Percentiles rank a stretch among this genome's conserved stretches.
phyloP scores from a whole-genome alignment of 2,329 filamentous ascomycete species.

The Fusarium equiseti region DNA sequence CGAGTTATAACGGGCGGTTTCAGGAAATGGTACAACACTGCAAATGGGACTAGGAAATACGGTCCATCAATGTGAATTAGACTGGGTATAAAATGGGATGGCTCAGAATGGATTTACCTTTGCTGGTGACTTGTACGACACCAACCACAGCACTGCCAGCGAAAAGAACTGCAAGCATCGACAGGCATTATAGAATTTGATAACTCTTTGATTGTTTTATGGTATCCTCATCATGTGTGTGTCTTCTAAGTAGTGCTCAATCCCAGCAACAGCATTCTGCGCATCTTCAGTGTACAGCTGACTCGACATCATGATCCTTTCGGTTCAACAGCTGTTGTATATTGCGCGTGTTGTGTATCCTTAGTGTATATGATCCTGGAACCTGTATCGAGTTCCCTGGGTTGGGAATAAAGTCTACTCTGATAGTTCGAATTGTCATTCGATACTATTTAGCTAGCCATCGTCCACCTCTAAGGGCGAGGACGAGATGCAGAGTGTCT shows the following conservation, averaged over 20 bases:
- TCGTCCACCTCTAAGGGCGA: slow-evolving; percentile 86
- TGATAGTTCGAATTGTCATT: slow-evolving; percentile 12
- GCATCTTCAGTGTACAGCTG: slow-evolving; percentile 2
- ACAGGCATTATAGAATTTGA: slow-evolving; percentile 21
- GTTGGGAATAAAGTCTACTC: neutral
- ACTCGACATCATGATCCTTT: slow-evolving; percentile 18
- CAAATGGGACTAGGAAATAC: neutral
- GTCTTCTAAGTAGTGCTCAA: slow-evolving; percentile 5
- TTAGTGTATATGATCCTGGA: slow-evolving; percentile 22
- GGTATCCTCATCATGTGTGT: slow-evolving; percentile 13
- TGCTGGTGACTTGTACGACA: neutral
- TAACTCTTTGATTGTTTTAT: slow-evolving; percentile 17
- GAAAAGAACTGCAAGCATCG: slow-evolving; percentile 1
- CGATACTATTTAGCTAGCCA: slow-evolving; percentile 37
- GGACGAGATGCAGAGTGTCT: slow-evolving; percentile 92
- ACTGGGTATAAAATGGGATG: slow-evolving; percentile 11
- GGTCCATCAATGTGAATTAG: slow-evolving; percentile 1
- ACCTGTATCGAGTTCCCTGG: slow-evolving; percentile 1
- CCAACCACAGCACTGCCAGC: neutral
- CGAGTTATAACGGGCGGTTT: neutral
- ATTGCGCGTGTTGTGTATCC: slow-evolving; percentile 17
- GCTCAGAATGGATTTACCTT: neutral
- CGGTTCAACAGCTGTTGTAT: slow-evolving; percentile 17
- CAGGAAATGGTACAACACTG: neutral
- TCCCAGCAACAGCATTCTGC: slow-evolving; percentile 3